Conservation (phyloP, 2,329 filamentous ascomycete species). For the Alternaria gansuensis region DNA sequence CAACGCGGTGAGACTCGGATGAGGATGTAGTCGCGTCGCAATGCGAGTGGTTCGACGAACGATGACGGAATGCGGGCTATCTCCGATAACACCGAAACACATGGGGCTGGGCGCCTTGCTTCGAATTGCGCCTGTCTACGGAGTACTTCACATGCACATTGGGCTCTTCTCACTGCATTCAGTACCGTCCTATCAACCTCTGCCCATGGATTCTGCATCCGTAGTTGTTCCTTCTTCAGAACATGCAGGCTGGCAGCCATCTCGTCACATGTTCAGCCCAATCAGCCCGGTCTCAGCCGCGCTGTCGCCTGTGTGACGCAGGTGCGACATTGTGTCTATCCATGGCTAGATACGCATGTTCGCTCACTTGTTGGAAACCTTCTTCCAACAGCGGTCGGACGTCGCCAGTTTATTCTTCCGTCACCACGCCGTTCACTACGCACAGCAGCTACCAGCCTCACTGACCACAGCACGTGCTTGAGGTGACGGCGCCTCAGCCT, state of each 20-base stretch:
- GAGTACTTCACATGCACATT: not conserved
- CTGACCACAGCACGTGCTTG: slow-evolving; percentile 2
- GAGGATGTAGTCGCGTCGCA: slow-evolving; percentile 9
- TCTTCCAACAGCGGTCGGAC: not conserved
- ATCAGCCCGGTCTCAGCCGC: slow-evolving; percentile 3
- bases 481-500: slow-evolving; percentile 1
- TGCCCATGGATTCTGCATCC: not conserved
- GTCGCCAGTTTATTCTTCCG: not conserved
- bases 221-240: not conserved
- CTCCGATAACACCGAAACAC: slow-evolving; percentile 18
- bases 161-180: no score
- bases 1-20: slow-evolving; percentile 15
- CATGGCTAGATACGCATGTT: not conserved
- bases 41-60: slow-evolving; percentile 13
- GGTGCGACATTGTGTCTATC: slow-evolving; percentile 1
- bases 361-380: not conserved
- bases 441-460: not conserved
- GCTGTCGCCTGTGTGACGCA: slow-evolving; percentile 10
- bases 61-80: slow-evolving; percentile 23
- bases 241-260: not conserved
- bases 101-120: not conserved
- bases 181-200: not conserved
- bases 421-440: not conserved
- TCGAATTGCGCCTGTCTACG: not conserved
- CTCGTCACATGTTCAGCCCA: slow-evolving; percentile 3